Evolutionary conservation across 441 rosid species (phyloP).

Genomic region (California macrophylla): DNA sequence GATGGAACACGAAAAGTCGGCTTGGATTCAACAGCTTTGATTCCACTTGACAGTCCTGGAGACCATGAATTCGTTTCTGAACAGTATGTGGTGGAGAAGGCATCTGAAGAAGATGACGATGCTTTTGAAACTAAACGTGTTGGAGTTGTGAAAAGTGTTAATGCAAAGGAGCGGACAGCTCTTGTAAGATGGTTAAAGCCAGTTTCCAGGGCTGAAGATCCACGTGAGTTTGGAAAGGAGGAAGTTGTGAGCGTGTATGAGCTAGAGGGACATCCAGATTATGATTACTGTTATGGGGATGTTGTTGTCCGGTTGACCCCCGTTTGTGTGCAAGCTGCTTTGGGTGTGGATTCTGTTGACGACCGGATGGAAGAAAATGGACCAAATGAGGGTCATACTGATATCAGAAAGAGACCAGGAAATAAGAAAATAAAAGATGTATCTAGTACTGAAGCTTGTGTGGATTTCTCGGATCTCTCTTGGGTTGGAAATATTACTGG

Average conservation of each 20-base stretch:
- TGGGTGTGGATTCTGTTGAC: conserved; percentile 26
- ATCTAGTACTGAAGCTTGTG: conserved; percentile 27
- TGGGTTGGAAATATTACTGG: conserved; percentile 97
- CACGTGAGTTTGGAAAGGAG: conserved; percentile 73
- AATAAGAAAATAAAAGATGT: conserved; percentile 28
- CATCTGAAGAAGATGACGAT: conserved; percentile 58
- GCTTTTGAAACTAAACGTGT: conserved; percentile 53
- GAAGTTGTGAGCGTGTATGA: conserved; percentile 95
- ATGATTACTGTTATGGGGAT: conserved; percentile 93
- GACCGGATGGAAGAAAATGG: conserved; percentile 32
- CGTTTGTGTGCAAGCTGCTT: conserved; percentile 32
- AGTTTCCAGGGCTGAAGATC: conserved; percentile 59
- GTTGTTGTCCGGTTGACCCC: conserved; percentile 80
- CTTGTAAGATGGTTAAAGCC: conserved; percentile 78
- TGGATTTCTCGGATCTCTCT: conserved; percentile 54
- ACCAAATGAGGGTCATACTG: conserved; percentile 20
- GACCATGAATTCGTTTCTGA: conserved; percentile 93
- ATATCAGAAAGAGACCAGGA: conserved; percentile 29
- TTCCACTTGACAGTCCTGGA: conserved; percentile 92
- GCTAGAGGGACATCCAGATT: conserved; percentile 88
- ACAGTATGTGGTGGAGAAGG: conserved; percentile 88
- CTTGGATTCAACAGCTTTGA: conserved; percentile 45
- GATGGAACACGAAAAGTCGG: conserved; percentile 57
- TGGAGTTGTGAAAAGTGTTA: conserved; percentile 80
- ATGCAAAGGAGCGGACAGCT: conserved; percentile 92